Percentiles rank a stretch among this genome's conserved stretches.
These are phyloP conservation scores for Rhizoclosmatium sp. DNA, from an alignment of 192 early-diverging fungal genomes.

Conservation along the genomic window DNA sequence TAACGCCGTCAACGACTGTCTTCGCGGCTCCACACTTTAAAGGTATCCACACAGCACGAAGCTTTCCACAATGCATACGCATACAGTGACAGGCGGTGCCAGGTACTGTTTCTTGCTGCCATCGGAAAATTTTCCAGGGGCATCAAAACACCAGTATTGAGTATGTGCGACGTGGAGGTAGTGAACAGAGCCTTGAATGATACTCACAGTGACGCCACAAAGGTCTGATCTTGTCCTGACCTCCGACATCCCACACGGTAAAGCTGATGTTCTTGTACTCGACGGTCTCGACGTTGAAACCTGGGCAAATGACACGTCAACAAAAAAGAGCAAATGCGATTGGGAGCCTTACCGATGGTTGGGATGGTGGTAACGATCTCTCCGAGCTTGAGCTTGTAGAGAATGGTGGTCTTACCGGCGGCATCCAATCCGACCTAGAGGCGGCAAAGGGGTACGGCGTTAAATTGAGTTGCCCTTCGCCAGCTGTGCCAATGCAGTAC, in stretches of 20 bases:
- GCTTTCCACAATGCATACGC: no score
- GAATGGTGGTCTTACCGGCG: constrained; percentile 91
- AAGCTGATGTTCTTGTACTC: constrained; percentile 99
- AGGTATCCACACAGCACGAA: neutral
- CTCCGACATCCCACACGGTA: constrained; percentile 99
- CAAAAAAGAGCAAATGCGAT: constrained; percentile 42
- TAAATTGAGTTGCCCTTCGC: neutral
- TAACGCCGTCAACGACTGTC: neutral
- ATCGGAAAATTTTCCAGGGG: neutral
- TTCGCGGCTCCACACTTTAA: neutral
- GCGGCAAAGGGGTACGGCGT: neutral
- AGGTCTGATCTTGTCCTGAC: constrained; percentile 98
- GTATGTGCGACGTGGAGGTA: no score
- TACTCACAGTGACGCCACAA: constrained; percentile 94
- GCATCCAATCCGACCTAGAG: constrained; percentile 52
- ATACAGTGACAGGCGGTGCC: no score
- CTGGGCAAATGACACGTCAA: constrained; percentile 45
- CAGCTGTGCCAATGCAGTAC: neutral
- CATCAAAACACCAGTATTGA: no score
- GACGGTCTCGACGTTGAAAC: constrained; percentile 98
- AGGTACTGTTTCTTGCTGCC: no score
- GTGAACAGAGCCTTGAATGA: neutral
- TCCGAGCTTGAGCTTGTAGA: constrained; percentile 98
- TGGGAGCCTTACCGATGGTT: constrained; percentile 86
- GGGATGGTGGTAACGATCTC: constrained; percentile 99